These are phyloP conservation scores for Blastocystis sp. DNA, from an alignment of 352 stramenopile genomes.

Conservation along the genomic window DNA sequence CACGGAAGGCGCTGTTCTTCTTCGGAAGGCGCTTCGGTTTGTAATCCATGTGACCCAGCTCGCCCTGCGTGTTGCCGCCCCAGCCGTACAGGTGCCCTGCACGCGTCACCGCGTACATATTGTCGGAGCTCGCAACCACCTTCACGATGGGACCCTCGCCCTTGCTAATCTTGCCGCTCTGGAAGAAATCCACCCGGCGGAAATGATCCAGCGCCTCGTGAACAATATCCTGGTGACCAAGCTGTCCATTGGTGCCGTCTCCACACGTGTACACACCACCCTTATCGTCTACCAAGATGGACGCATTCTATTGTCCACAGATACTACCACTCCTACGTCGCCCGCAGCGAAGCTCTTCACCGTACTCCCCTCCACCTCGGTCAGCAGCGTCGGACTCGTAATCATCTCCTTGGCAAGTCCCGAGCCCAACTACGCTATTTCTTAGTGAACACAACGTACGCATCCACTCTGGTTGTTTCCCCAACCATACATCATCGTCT, in stretches of 20 bases:
- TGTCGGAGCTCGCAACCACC: neutral
- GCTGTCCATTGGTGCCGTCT: neutral
- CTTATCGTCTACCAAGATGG: neutral
- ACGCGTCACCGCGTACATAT: neutral
- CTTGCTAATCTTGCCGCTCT: conserved; percentile 41
- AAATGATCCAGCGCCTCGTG: conserved; percentile 46
- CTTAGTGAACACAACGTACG: neutral
- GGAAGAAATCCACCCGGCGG: conserved; percentile 37
- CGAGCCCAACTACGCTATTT: neutral
- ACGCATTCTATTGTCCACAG: neutral
- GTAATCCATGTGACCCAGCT: conserved; percentile 48
- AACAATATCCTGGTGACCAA: conserved; percentile 35
- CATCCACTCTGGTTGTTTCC: neutral
- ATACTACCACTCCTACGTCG: neutral
- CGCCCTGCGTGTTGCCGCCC: conserved; percentile 22
- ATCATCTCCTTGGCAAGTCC: neutral
- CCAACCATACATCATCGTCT: conserved; percentile 42
- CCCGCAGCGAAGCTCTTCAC: neutral
- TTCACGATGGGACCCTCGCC: neutral
- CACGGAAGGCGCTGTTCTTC: conserved; percentile 51
- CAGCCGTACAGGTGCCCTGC: conserved; percentile 45
- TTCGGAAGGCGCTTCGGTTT: conserved; percentile 41
- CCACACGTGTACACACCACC: conserved; percentile 36
- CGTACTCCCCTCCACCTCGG: neutral
- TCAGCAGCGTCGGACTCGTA: neutral